These are phyloP conservation scores for Coniochaeta hoffmannii DNA, from an alignment of 2,329 filamentous ascomycete genomes.

Conservation along the genomic window DNA sequence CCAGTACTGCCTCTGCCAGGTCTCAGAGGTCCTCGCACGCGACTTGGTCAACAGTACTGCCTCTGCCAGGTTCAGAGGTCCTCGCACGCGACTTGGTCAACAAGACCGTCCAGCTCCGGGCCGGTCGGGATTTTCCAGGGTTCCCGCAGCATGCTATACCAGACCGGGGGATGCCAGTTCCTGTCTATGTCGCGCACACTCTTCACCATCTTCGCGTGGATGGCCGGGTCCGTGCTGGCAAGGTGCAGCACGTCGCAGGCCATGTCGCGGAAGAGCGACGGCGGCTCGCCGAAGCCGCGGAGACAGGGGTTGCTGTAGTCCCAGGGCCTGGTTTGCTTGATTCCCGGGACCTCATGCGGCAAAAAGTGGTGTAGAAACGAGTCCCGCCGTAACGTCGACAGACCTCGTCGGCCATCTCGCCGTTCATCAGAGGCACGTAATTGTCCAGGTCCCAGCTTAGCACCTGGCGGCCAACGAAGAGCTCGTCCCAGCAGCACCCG, in stretches of 20 bases:
- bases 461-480: background rate
- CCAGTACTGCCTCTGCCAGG: too few relatives aligned
- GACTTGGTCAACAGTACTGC: too few relatives aligned
- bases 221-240: background rate
- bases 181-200: too few relatives aligned
- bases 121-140: background rate
- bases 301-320: background rate
- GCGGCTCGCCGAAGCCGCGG: background rate
- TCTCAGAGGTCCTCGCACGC: too few relatives aligned
- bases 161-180: too few relatives aligned
- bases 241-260: background rate
- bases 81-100: too few relatives aligned
- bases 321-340: background rate
- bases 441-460: background rate
- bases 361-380: background rate
- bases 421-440: background rate
- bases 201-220: too few relatives aligned
- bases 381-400: background rate
- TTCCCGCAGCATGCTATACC: too few relatives aligned
- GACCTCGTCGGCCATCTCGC: background rate
- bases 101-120: background rate
- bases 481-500: too few relatives aligned
- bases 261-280: background rate
- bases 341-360: background rate
- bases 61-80: too few relatives aligned